These are phyloP conservation scores for Guillardia theta DNA, from an alignment of 78 protist species.

Conservation along the genomic window DNA sequence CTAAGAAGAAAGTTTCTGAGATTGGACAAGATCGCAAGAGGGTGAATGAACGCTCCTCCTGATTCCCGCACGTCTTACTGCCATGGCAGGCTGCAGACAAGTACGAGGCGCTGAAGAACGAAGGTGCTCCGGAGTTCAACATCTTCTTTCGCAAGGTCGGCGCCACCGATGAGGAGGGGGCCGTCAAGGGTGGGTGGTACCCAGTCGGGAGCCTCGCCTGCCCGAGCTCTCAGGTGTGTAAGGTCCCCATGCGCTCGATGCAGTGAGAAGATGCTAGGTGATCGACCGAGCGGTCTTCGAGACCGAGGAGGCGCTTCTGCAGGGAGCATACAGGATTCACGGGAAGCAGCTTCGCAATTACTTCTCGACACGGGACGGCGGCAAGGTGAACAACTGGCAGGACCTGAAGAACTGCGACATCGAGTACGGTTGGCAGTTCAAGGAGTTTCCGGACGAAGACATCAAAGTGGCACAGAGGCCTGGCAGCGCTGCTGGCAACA, in stretches of 20 bases:
- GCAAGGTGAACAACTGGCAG: not conserved
- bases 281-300: not conserved
- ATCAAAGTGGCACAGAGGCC: not conserved
- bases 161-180: not conserved
- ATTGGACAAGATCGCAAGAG: not conserved
- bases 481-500: not conserved
- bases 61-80: not conserved
- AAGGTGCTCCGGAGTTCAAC: not conserved
- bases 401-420: not conserved
- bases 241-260: too few relatives aligned
- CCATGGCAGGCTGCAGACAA: not conserved
- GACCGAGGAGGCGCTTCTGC: not conserved
- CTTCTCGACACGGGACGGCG: not conserved
- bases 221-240: not conserved
- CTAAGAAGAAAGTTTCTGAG: not conserved
- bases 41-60: not conserved
- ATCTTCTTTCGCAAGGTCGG: not conserved
- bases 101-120: not conserved
- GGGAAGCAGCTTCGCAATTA: not conserved
- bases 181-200: not conserved
- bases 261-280: too few relatives aligned
- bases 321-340: not conserved
- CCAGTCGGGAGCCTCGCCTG: not conserved
- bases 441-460: not conserved
- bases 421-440: conserved; percentile 5